Evolutionary conservation across 1,284 basidiomycete genomes (phyloP).

Genomic region (Cerrena zonata): DNA sequence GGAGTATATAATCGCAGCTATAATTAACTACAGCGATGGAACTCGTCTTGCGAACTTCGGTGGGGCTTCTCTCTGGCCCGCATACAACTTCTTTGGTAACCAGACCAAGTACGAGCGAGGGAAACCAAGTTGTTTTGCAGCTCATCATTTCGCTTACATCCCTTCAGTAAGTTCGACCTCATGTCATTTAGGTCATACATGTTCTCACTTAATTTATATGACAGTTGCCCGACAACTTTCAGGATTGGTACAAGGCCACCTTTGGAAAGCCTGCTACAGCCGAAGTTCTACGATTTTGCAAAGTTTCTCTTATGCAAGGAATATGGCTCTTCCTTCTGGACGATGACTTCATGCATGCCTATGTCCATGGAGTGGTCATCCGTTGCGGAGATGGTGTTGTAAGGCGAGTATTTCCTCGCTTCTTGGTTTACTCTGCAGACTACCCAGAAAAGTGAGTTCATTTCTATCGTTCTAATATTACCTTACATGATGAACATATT

Average conservation of each 20-base stretch:
- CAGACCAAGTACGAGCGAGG: not conserved
- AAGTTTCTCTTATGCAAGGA: not conserved
- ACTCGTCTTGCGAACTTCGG: not conserved
- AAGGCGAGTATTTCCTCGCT: not conserved
- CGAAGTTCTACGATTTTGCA: no score
- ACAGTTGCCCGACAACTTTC: no score
- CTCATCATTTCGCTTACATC: not conserved
- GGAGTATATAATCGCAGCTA: not conserved
- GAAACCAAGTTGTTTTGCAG: not conserved
- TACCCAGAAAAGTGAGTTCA: not conserved
- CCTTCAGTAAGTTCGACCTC: not conserved
- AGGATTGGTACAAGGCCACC: no score
- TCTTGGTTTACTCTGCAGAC: not conserved
- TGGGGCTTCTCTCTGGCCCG: not conserved
- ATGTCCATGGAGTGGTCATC: not conserved
- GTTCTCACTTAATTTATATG: no score
- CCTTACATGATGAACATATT: not conserved
- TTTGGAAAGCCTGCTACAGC: no score
- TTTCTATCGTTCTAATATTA: not conserved
- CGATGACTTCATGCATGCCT: not conserved
- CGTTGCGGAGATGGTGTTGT: not conserved
- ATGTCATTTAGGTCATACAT: no score
- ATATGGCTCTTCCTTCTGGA: not conserved
- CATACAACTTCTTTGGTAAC: not conserved
- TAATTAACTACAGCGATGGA: not conserved